Base-by-base conservation (phyloP, 495 filamentous ascomycete species). In the Apodospora peruviana region DNA sequence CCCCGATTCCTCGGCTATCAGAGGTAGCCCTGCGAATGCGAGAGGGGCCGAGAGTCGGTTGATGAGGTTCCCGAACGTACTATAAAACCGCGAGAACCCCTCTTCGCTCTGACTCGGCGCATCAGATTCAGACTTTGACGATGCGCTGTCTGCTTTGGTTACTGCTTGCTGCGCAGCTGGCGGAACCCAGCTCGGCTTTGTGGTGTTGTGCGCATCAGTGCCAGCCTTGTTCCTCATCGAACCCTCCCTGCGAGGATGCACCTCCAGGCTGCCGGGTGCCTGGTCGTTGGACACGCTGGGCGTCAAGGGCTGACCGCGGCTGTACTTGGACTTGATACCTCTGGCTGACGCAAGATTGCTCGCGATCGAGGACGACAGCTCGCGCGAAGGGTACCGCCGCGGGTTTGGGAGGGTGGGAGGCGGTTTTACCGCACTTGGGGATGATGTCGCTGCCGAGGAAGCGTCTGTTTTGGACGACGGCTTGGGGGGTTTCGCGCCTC, bases 281-380 rank as follows among this genome's bases (percentile, higher is more conserved):
- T 88, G 84, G 34, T 88, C 83, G 25, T 79, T 80, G 45, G 86
- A 86, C 17, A 89, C 69, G 27, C 80, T 85, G n/a, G 85, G 85
- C 7, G 80, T 85, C 16, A 68, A 76, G 59, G 66, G 80, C 69
- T 84, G 80, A 20, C 79, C 74, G 42, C 78, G 78, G n/a, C n/a
- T n/a, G 42, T 79, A 75, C 46, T 82, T 81, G 16, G 84, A 74
- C 2, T 86, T 86, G 51, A 95, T 96, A 17, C 91, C 91, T 50
- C 91, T 75, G 5, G 90, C 91, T 2, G 88, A 90, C 0, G 91
- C 91, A 7, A 96, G 71, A 55, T 96, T 94, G 60, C 83, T 96
- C 29, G 89, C 91, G 47, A 96, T 94, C 3, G 90, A 94, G 0
- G 91, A 91, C 4, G 82, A 78, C 25, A 84, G 66, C 45, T 89